These are phyloP conservation scores for Monosporascus sp. DNA, from an alignment of 2,329 filamentous ascomycete species.

Conservation along the genomic window DNA sequence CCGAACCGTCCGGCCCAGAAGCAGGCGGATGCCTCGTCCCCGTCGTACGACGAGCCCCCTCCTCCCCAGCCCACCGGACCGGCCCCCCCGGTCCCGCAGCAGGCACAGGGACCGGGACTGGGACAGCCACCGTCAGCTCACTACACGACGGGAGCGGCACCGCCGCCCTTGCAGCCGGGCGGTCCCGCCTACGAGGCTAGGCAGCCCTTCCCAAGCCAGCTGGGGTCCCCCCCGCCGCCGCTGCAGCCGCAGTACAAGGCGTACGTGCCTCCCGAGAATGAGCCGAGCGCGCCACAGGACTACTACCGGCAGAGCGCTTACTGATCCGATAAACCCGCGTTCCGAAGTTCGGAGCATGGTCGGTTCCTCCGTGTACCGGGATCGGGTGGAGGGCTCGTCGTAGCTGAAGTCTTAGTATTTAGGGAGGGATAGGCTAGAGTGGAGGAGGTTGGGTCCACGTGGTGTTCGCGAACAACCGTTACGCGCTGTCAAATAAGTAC, in stretches of 20 bases:
- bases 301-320: conserved; percentile 46
- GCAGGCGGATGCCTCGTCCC: conserved; percentile 25
- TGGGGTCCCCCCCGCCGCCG: conserved; percentile 9
- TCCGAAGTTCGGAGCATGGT: too few species aligned
- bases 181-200: conserved; percentile 44
- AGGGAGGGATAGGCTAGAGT: too few species aligned
- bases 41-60: conserved; percentile 13
- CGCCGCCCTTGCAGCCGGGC: conserved; percentile 39
- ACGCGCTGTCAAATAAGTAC: too few species aligned
- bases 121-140: too few species aligned
- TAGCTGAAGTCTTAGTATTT: too few species aligned
- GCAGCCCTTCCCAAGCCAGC: conserved; percentile 46
- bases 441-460: too few species aligned
- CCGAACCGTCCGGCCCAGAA: conserved; percentile 18
- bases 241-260: conserved; percentile 53
- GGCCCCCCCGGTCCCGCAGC: conserved; percentile 38
- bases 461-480: too few species aligned
- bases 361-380: too few species aligned
- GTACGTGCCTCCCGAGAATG: conserved; percentile 46
- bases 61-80: conserved; percentile 31
- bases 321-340: not conserved
- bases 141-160: conserved; percentile 29
- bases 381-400: too few species aligned
- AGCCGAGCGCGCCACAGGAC: conserved; percentile 47
- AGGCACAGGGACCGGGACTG: conserved; percentile 7